Evolutionary conservation across 2,329 filamentous ascomycete species (phyloP), one percentile per base, ranked within the genome.

Genomic region (Fusarium scirpi): DNA sequence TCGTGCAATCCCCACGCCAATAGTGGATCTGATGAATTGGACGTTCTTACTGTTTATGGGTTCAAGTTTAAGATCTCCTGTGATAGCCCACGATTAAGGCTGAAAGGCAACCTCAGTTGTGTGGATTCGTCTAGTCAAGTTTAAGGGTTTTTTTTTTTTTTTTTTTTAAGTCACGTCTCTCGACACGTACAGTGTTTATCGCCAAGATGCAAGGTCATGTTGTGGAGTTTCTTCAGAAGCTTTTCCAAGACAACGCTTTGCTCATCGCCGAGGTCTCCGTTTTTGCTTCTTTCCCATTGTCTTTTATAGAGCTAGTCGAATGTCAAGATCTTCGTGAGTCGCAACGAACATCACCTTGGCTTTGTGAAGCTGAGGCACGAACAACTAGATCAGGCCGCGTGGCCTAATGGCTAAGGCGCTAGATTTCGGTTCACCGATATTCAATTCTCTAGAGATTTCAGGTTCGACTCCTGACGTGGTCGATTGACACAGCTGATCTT

Each of bases 341-440:
- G 0, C 6, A n/a, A 7, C 10, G 0, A 38, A n/a, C 10, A 38
- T 38, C 1, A n/a, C n/a, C 0, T 18, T 1, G 2, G 34, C 18
- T 38, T n/a, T 10, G 2, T 38, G 10, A n/a, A 7, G 10, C 34
- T 12, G 18, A 10, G 34, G 1, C 6, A 38, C 1, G 34, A 38
- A 38, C 10, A 38, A 38, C 18, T n/a, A 11, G 34, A 38, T 38
- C 18, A 7, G 34, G 34, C 18, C 18, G 34, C 34, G 34, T 38
- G 18, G 34, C 34, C 34, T 38, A 38, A 38, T 38, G 34, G 18
- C 34, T 38, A 38, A 38, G 34, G 34, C 34, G 34, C 34, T 38
- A 38, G 34, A 38, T 38, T 38, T 38, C 18, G 34, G 34, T 34
- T 34, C 16, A 18, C 32, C 16, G 9, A 18, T 18, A 34, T 18